Percentiles rank a stretch among this genome's conserved stretches.
These are phyloP conservation scores for Hemileccinum rubropunctum DNA, from an alignment of 768 basidiomycete species.

Conservation along the genomic window DNA sequence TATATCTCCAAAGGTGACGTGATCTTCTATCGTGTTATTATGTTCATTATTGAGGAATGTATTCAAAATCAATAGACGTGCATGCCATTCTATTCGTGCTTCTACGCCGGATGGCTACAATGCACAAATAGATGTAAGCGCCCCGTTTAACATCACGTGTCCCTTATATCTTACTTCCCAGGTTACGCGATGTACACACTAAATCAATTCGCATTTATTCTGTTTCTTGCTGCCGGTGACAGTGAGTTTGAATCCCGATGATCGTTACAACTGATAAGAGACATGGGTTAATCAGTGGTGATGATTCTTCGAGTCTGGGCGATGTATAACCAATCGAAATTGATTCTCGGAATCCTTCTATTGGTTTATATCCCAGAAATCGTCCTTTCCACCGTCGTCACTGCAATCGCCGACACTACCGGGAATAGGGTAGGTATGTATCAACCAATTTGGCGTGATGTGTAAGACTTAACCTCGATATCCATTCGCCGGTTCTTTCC, in stretches of 20 bases:
- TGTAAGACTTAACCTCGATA: not conserved
- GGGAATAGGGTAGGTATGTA: not conserved
- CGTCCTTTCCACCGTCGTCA: not conserved
- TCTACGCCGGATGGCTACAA: not conserved
- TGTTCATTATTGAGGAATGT: not conserved
- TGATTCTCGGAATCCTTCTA: constrained; percentile 5
- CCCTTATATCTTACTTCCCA: not conserved
- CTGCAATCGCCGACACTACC: not conserved
- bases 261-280: not conserved
- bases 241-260: not conserved
- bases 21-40: not conserved
- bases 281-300: not conserved
- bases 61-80: not conserved
- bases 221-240: constrained; percentile 6
- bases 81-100: not conserved
- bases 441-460: not conserved
- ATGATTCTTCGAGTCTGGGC: constrained; percentile 14
- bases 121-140: constrained; percentile 6
- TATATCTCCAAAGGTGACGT: not conserved
- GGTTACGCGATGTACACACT: not conserved
- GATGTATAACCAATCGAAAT: constrained; percentile 3
- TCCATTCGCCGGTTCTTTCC: not conserved
- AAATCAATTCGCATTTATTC: not conserved
- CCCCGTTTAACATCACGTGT: not conserved
- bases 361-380: not conserved